Percentiles rank a stretch among this genome's conserved stretches.
Conservation (phyloP, 371 early-diverging fungal genomes). For the Smittium culicis region DNA sequence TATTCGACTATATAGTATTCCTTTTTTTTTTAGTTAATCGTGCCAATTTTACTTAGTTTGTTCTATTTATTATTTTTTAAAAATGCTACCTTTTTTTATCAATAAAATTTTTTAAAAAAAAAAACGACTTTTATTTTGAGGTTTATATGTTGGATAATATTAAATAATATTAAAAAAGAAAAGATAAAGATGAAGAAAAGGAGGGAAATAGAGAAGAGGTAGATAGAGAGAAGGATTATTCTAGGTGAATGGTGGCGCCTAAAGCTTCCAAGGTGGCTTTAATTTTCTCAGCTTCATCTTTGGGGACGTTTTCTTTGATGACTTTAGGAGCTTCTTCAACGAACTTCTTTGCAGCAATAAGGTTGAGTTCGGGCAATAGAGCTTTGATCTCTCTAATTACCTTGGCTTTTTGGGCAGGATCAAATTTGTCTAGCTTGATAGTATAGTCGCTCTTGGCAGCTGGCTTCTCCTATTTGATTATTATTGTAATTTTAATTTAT, state of each 20-base stretch:
- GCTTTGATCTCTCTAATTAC: slow-evolving; percentile 94
- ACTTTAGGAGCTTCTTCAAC: slow-evolving; percentile 94
- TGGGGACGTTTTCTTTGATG: slow-evolving; percentile 73
- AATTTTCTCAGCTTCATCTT: slow-evolving; percentile 95
- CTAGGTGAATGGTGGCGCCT: slow-evolving; percentile 83
- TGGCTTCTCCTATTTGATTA: slow-evolving; percentile 21
- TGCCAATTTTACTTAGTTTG: too few relatives aligned
- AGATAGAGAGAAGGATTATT: too few relatives aligned
- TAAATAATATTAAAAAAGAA: too few relatives aligned
- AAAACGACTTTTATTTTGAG: too few relatives aligned
- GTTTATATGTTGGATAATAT: too few relatives aligned
- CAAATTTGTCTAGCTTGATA: slow-evolving; percentile 90
- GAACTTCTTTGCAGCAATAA: slow-evolving; percentile 98
- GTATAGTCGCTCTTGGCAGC: slow-evolving; percentile 83
- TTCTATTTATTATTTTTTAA: too few relatives aligned
- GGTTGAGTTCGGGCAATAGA: slow-evolving; percentile 75
- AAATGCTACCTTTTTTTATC: too few relatives aligned
- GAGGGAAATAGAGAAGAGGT: neutral
- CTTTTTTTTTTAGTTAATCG: too few relatives aligned
- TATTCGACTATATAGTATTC: too few relatives aligned
- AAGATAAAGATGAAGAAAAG: too few relatives aligned
- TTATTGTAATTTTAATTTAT: neutral
- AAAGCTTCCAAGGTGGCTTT: slow-evolving; percentile 86
- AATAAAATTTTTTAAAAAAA: too few relatives aligned
- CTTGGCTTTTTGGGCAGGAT: slow-evolving; percentile 90